Evolutionary conservation across 768 basidiomycete species (phyloP).

Genomic region (Crepidotus variabilis): DNA sequence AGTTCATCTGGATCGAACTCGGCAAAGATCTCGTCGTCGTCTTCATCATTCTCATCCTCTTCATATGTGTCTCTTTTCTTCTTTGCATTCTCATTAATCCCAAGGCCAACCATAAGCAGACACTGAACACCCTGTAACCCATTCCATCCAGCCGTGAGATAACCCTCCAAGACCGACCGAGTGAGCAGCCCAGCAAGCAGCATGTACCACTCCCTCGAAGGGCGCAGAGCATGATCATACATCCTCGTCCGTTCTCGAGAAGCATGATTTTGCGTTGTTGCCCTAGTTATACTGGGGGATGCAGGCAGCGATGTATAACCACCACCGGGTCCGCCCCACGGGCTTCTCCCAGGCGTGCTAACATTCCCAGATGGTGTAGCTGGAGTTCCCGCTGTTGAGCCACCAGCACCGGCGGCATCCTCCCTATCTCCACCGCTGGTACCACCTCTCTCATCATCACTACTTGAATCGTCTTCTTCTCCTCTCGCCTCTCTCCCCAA

Average conservation of each 20-base stretch:
- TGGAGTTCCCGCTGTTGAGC: background rate
- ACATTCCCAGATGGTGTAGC: slow-evolving; percentile 1
- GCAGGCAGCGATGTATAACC: slow-evolving; percentile 7
- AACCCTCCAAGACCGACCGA: slow-evolving; percentile 83
- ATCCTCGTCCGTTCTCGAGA: slow-evolving; percentile 20
- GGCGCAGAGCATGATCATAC: slow-evolving; percentile 52
- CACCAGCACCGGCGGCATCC: background rate
- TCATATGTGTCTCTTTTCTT: slow-evolving; percentile 13
- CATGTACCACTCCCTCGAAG: slow-evolving; percentile 80
- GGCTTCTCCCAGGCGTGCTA: background rate
- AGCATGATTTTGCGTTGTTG: background rate
- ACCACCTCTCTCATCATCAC: slow-evolving; percentile 20
- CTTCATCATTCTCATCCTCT: slow-evolving; percentile 19
- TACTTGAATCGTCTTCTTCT: slow-evolving; percentile 40
- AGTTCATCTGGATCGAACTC: slow-evolving; percentile 76
- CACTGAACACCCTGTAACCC: slow-evolving; percentile 69
- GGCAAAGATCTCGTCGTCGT: slow-evolving; percentile 42
- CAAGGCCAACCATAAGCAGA: slow-evolving; percentile 69
- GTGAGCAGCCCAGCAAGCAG: slow-evolving; percentile 74
- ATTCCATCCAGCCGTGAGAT: slow-evolving; percentile 77
- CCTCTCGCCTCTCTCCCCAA: slow-evolving; percentile 67
- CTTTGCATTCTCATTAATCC: slow-evolving; percentile 28
- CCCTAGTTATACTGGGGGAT: slow-evolving; percentile 5
- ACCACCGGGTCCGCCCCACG: slow-evolving; percentile 4
- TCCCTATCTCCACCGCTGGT: slow-evolving; percentile 11